Evolutionary conservation across 2,329 filamentous ascomycete species (phyloP), one percentile per base, ranked within the genome.

Genomic region (Acephala macrosclerotiorum): DNA sequence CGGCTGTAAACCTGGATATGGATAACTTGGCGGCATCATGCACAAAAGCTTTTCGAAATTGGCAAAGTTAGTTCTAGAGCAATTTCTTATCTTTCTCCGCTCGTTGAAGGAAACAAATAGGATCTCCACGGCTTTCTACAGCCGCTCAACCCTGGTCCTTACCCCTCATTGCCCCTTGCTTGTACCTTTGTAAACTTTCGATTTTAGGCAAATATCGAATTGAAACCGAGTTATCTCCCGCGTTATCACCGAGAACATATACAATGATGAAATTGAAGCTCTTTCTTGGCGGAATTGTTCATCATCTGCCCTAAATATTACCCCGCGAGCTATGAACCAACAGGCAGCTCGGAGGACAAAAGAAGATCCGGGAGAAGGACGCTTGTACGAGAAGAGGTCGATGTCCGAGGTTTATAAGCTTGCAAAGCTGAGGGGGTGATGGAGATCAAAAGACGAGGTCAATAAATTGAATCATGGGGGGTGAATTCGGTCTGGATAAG

Each of bases 11-110:
- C n/a, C 45, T 49, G 2, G 20, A 49, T 49, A 49, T 9, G 20
- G 4, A 18, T 9, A 22, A 18, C 55, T 57, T 18, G 55, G 55
- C 33, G 35, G 55, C 55, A 40, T 38, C 5, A 57, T 57, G n/a
- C 33, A 8, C 33, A 35, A 35, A 38, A 35, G 55, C 55, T 40
- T 40, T n/a, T 38, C 55, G 29, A 20, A 57, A 22, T 16, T 57
- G 55, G 55, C 18, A 57, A 57, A 38, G 55, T 33, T 57, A 38
- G 18, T 57, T 57, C 55, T 7, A 40, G 35, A 57, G n/a, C 55
- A 53, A 29, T 29, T 53, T 25, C 25, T 25, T 18, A 14, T 12
- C 18, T 33, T 26, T 33, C 18, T 20, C 26, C n/a, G 5, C 49
- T 29, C 12, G 2, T 33, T 26, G 11, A 29, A 33, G 26, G n/a